Evolutionary conservation across 2,329 filamentous ascomycete species (phyloP).

Genomic region (Fusarium sp.): DNA sequence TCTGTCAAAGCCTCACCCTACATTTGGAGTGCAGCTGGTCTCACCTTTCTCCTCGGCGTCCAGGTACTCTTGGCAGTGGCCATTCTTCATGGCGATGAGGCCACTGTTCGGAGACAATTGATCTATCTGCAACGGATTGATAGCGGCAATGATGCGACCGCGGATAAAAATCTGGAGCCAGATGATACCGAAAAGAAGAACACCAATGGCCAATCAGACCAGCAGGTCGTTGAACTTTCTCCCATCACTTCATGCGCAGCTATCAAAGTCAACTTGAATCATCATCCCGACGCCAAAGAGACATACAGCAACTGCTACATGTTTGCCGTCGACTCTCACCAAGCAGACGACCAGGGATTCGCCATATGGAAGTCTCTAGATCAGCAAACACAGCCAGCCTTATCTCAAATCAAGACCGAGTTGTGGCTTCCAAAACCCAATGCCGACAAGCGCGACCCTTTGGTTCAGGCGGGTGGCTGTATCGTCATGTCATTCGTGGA

Average conservation of each 20-base stretch:
- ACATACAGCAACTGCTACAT: not conserved
- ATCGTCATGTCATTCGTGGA: conserved; percentile 10
- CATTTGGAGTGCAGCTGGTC: conserved; percentile 2
- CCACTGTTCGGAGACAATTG: conserved; percentile 6
- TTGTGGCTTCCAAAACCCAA: conserved; percentile 1
- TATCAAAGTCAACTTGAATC: not conserved
- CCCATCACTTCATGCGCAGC: not conserved
- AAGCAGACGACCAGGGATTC: not conserved
- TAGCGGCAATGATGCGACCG: fast-evolving
- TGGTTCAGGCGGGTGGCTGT: not conserved
- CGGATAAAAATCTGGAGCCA: fast-evolving
- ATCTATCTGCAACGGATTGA: not conserved
- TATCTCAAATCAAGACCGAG: not conserved
- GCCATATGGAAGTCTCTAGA: not conserved
- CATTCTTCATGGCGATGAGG: conserved; percentile 7
- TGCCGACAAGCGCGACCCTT: not conserved
- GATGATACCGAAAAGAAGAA: too few species aligned
- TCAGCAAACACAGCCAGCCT: not conserved
- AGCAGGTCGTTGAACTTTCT: not conserved
- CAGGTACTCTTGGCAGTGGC: conserved; percentile 6
- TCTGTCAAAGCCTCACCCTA: conserved; percentile 4
- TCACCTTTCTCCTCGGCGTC: conserved; percentile 15
- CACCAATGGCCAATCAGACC: fast-evolving
- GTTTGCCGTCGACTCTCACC: not conserved
- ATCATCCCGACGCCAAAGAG: fast-evolving